A percentile compares a stretch with the other conserved stretches of the same genome.
Evolutionary conservation across 805 yeast genomes (phyloP).

Genomic region (Blastobotrys attinorum): DNA sequence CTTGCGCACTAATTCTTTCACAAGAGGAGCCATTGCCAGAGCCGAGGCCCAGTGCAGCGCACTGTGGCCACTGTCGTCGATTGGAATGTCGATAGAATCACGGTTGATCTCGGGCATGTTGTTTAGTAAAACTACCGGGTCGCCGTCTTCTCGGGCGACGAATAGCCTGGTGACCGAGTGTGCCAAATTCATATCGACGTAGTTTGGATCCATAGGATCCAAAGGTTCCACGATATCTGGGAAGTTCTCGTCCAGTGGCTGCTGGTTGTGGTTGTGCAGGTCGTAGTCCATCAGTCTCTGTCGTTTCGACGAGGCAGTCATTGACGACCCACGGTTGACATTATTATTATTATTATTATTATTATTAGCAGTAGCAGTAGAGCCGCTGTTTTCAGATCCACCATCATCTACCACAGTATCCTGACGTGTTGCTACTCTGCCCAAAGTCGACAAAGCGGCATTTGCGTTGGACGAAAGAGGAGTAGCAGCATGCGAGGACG

Average conservation of each 20-base stretch:
- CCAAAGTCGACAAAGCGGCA: not conserved
- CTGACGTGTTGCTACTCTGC: not conserved
- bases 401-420: not conserved
- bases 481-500: not conserved
- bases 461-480: not conserved
- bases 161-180: slow-evolving; percentile 4
- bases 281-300: not conserved
- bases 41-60: slow-evolving; percentile 96
- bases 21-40: slow-evolving; percentile 67
- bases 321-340: not conserved
- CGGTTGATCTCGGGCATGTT: slow-evolving; percentile 17
- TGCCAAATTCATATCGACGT: slow-evolving; percentile 5
- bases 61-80: slow-evolving; percentile 90
- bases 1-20: slow-evolving; percentile 54
- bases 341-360: no score
- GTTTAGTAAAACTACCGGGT: slow-evolving; percentile 7
- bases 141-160: slow-evolving; percentile 1
- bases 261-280: no score
- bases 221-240: slow-evolving; percentile 27
- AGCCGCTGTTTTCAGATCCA: not conserved
- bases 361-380: no score
- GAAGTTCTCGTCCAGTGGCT: slow-evolving; percentile 19
- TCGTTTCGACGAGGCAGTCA: not conserved
- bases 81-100: slow-evolving; percentile 69
- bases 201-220: slow-evolving; percentile 34